phyloP scores from a whole-genome alignment of 768 basidiomycete species.

The Tulasnella sp. region DNA sequence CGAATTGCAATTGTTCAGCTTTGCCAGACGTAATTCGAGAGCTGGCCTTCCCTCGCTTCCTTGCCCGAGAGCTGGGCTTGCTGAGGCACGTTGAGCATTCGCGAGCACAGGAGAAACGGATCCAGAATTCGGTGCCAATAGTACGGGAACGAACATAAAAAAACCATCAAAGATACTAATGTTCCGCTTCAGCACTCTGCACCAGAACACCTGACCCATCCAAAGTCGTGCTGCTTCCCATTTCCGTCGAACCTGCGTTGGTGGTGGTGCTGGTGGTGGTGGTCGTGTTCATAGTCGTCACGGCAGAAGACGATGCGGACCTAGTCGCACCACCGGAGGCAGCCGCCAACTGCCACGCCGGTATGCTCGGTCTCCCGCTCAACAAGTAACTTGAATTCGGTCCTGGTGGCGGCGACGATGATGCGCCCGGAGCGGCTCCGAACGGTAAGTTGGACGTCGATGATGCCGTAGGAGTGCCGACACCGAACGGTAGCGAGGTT shows the following conservation, averaged over 20 bases:
- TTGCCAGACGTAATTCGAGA: no score
- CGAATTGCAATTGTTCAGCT: no score
- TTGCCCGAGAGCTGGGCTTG: no score
- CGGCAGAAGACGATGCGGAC: not conserved
- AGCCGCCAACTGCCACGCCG: slow-evolving; percentile 84
- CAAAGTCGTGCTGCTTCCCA: not conserved
- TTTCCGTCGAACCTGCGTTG: not conserved
- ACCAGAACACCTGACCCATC: not conserved
- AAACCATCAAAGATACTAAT: no score
- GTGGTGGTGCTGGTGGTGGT: not conserved
- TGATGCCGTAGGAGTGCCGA: not conserved
- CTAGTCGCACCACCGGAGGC: not conserved
- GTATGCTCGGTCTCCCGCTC: slow-evolving; percentile 61
- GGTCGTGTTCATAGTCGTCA: not conserved
- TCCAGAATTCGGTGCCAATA: no score
- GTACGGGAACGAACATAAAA: no score
- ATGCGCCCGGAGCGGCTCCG: not conserved
- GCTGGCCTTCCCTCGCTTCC: no score
- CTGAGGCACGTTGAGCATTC: no score
- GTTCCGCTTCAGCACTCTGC: not conserved
- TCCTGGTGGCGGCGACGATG: not conserved
- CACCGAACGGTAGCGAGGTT: not conserved
- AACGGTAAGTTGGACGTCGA: slow-evolving; percentile 12
- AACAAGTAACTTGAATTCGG: slow-evolving; percentile 1
- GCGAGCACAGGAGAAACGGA: no score